Percentiles rank a stretch among this genome's conserved stretches.
Evolutionary conservation across 176 grass and related monocot genomes (phyloP).

Genomic region (Triticum urartu): DNA sequence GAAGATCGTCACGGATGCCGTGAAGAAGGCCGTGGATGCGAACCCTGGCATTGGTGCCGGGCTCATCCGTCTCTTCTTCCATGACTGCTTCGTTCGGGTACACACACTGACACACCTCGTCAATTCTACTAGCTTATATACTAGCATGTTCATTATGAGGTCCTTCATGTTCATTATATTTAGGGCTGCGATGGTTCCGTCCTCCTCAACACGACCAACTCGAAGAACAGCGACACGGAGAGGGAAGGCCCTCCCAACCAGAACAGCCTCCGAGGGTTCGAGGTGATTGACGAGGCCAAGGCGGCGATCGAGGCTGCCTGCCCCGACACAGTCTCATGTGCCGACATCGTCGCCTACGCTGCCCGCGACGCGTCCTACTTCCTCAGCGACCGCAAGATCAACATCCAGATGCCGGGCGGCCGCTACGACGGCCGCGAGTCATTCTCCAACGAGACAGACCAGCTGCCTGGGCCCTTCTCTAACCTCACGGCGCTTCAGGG

Average conservation of each 20-base stretch:
- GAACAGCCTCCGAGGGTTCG: conserved; percentile 34
- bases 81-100: neutral
- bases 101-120: neutral
- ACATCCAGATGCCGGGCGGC: neutral
- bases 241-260: neutral
- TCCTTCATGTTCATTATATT: neutral
- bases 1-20: neutral
- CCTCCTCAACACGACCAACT: neutral
- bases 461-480: neutral
- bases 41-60: neutral
- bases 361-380: neutral
- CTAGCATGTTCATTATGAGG: neutral
- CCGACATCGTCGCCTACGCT: neutral
- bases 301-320: neutral
- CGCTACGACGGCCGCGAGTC: neutral
- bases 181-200: neutral
- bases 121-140: neutral
- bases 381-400: neutral
- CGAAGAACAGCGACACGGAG: neutral
- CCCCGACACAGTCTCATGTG: neutral
- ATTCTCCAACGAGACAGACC: neutral
- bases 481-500: neutral
- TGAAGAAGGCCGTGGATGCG: neutral
- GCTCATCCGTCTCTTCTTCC: neutral
- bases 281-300: conserved; percentile 52